Base-by-base conservation (phyloP, 352 stramenopile species). In the Pythium vanterpoolii region DNA sequence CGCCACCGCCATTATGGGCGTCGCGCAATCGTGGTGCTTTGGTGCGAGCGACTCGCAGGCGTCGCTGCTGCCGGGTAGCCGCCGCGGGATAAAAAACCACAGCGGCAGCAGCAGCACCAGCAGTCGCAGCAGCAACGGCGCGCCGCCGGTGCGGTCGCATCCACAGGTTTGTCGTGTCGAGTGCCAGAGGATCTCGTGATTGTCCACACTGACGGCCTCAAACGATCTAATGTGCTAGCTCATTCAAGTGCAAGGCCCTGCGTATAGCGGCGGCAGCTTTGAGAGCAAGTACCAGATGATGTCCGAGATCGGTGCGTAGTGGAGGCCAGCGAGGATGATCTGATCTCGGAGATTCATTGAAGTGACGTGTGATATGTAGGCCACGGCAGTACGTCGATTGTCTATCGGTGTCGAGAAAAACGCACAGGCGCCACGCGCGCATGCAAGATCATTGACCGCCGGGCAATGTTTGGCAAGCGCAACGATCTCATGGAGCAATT, bases 401-500 rank as follows among this genome's bases (percentile, higher is more conserved):
- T 93, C 60, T 93, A 96, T 48, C 80, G 86, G 43, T 96, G 86
- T 57, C 67, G 77, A 21, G 74, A 90, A n/a, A 74, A 76, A 50
- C 73, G 74, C 42, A 79, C 72, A 2, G 83, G 79, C 18, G 72
- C 56, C 14, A 40, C 82, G 16, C 74, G 74, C 19, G 86, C 86
- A 28, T 96, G 86, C 68, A 97, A 97, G 63, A 84, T 96, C 63
- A 96, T 97, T 54, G 83, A 96, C 52, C 86, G 87, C 21, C 71
- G 85, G 10, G 72, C 76, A 7, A 68, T 97, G 11, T 74, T 87
- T 50, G 64, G 73, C 33, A 83, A 90, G 46, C 75, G 83, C 50
- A 91, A 90, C 46, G 83, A 93, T 47, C 55, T 93, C 28, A 77
- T 96, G 73, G 76, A 93, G 58, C 87, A 96, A 61, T 95, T 97